Percentiles rank a stretch among this genome's conserved stretches.
Evolutionary conservation across 306 rosid species (phyloP).

Genomic region (Hippophae gyantsensis): DNA sequence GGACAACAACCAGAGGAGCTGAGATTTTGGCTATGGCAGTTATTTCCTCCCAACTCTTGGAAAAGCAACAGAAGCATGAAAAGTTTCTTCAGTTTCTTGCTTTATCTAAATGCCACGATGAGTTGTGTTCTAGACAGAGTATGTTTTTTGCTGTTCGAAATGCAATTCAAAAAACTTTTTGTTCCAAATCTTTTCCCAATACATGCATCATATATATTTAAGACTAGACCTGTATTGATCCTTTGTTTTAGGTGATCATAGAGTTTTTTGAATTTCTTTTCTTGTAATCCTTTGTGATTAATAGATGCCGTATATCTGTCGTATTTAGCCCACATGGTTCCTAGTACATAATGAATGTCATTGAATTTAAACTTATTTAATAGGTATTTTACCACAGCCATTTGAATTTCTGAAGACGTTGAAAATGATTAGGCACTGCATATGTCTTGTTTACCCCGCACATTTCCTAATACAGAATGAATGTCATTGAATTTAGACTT

Average conservation of each 20-base stretch:
- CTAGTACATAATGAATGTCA: too few species aligned
- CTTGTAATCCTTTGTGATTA: slow-evolving; percentile 11
- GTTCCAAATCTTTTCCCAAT: slow-evolving; percentile 8
- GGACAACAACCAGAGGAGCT: slow-evolving; percentile 97
- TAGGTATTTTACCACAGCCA: too few species aligned
- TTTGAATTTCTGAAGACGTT: too few species aligned
- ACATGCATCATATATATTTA: slow-evolving; percentile 4
- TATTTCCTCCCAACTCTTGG: slow-evolving; percentile 77
- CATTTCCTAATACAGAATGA: too few species aligned
- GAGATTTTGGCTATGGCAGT: slow-evolving; percentile 92
- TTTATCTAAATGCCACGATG: slow-evolving; percentile 89
- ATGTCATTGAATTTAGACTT: too few species aligned
- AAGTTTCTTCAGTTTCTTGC: slow-evolving; percentile 93
- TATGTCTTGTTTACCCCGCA: too few species aligned
- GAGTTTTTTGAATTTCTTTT: slow-evolving; percentile 8
- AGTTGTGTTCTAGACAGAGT: slow-evolving; percentile 91
- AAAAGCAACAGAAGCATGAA: slow-evolving; percentile 79
- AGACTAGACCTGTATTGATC: slow-evolving; percentile 2
- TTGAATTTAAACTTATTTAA: too few species aligned
- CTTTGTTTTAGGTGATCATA: not conserved
- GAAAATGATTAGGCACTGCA: too few species aligned
- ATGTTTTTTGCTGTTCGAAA: slow-evolving; percentile 26
- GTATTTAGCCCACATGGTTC: not conserved
- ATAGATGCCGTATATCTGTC: not conserved
- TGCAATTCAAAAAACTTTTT: slow-evolving; percentile 18